Conservation (phyloP, 2,329 filamentous ascomycete genomes). For the Xylariales sp. region DNA sequence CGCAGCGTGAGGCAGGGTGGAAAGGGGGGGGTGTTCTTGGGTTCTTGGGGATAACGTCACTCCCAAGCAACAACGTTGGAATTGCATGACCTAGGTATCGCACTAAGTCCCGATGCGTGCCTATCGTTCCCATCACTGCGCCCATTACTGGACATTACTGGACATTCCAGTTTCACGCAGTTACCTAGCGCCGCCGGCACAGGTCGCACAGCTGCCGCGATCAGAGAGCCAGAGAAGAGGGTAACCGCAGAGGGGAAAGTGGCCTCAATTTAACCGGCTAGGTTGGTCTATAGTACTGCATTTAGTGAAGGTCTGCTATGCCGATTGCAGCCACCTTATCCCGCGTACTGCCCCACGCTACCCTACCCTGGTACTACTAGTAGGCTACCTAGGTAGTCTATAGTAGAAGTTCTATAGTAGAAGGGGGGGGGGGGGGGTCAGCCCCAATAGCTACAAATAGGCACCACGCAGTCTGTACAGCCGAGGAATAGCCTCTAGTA, state of each 20-base stretch:
- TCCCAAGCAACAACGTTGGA: constrained; percentile 5
- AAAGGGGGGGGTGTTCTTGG: neutral
- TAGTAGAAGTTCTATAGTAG: neutral
- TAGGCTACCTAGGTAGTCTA: neutral
- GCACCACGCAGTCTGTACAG: neutral
- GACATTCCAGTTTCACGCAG: neutral
- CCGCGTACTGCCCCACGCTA: neutral
- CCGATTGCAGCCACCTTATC: constrained; percentile 18
- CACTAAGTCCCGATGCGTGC: neutral
- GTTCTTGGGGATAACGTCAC: neutral
- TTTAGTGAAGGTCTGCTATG: neutral
- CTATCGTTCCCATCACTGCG: too few species aligned
- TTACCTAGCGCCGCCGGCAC: constrained; percentile 14
- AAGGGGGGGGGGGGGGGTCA: neutral
- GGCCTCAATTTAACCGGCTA: constrained; percentile 15
- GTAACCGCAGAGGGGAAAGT: constrained; percentile 9
- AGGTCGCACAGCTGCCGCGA: constrained; percentile 5
- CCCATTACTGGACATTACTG: too few species aligned
- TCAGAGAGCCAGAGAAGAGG: constrained; percentile 4
- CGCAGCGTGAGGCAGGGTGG: neutral
- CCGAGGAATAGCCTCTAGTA: constrained; percentile 33
- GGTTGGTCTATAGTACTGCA: neutral
- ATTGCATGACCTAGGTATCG: neutral
- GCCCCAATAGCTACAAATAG: neutral
- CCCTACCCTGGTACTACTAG: too few species aligned